Base-by-base conservation (phyloP, 1,139 yeast species). In the Yamadazyma taylorii region DNA sequence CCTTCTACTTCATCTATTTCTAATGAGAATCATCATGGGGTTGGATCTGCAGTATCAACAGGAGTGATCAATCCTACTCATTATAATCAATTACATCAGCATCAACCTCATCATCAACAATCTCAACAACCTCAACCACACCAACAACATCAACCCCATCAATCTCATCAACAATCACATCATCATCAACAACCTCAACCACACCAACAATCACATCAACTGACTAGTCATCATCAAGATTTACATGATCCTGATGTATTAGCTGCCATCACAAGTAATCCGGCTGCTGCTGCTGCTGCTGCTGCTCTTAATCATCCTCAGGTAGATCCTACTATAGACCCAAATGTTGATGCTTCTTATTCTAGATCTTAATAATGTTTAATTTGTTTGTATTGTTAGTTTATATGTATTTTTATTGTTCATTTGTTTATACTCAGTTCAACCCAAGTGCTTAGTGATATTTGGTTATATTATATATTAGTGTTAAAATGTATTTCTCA, bases 211-310 rank as follows among this genome's bases (percentile, higher is more conserved):
- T 45, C 39, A 15, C 47, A 40, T 24, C 59, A 44, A 31, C 60
- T 52, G 31, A 61, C 54, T 21, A 55, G 55, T 29, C 61, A 55
- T 41, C 60, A 58, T 26, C 70, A 66, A 12, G 61, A 66, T 13
- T 66, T 62, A 15, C 73, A 66, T 41, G 75, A 70, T 39, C 67
- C 70, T 30, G 73, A 71, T 27, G 75, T 69, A 8, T 63, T 69
- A 38, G 75, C 75, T 5, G 75, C 75, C n/a, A 66, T 70, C 47
- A 72, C 68, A 11, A 57, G 54, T 11, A 58, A 55, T 25, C 51
- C 56, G 19, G 59, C 56, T 8, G 56, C 58, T 9, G 53, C 56
- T 32, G 61, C 58, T 35, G 62, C 59, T 34, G 65, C 63, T 2
- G 61, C 62, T 28, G 67, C 63, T 35, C 48, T 52, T 30, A 57